Evolutionary conservation across 345 rosid species (phyloP).

Genomic region (Citrus hindsii): DNA sequence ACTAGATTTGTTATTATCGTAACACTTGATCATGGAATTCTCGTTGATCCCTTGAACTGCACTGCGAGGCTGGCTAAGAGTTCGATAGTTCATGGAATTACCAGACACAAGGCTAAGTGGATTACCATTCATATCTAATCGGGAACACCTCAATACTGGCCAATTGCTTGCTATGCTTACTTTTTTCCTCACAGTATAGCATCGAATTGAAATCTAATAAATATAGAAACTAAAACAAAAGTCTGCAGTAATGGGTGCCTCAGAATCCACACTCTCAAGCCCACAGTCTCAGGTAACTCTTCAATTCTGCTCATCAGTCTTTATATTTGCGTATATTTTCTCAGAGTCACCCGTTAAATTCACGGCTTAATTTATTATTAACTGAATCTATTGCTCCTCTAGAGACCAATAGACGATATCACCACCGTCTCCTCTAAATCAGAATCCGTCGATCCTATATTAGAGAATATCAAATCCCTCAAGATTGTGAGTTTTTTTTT

Average conservation of each 20-base stretch:
- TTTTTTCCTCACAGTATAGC: neutral
- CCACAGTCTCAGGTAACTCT: conserved; percentile 50
- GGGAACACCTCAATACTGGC: neutral
- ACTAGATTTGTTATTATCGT: neutral
- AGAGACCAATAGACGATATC: conserved; percentile 57
- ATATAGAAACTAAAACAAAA: neutral
- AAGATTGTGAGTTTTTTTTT: conserved; percentile 48
- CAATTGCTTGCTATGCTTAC: neutral
- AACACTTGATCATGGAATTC: neutral
- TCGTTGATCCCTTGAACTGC: too few relatives aligned
- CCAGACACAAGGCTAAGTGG: neutral
- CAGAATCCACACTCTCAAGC: conserved; percentile 43
- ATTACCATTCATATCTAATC: neutral
- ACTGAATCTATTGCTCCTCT: neutral
- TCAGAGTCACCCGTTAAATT: neutral
- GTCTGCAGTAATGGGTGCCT: conserved; percentile 24
- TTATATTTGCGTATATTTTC: neutral
- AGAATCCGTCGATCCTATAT: conserved; percentile 62
- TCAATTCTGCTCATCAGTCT: conserved; percentile 1
- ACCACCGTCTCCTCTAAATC: conserved; percentile 72
- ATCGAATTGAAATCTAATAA: neutral
- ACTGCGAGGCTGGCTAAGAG: neutral
- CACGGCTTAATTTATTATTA: conserved; percentile 4
- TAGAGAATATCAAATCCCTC: conserved; percentile 77
- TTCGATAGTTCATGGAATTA: neutral